Percentiles rank a stretch among this genome's conserved stretches.
Evolutionary conservation across 768 basidiomycete genomes (phyloP).

Genomic region (Boletus reticuloceps): DNA sequence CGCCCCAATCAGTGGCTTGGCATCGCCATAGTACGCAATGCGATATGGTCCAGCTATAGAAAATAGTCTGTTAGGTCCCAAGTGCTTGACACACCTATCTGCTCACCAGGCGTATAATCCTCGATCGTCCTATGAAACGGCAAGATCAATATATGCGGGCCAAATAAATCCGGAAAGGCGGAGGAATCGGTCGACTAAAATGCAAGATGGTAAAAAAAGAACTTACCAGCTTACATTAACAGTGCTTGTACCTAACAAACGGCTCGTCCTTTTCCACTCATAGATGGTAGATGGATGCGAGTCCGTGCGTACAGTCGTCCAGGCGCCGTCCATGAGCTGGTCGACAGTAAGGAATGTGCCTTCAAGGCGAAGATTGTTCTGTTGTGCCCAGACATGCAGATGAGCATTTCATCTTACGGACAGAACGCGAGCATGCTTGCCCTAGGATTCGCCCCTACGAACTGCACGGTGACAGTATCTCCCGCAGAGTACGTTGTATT

Average conservation of each 20-base stretch:
- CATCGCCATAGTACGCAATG: conserved; percentile 69
- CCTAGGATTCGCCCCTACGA: conserved; percentile 77
- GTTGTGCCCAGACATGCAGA: not conserved
- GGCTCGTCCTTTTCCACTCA: conserved; percentile 59
- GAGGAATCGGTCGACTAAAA: not conserved
- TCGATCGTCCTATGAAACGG: conserved; percentile 55
- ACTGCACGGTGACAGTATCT: conserved; percentile 57
- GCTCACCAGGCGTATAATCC: conserved; percentile 40
- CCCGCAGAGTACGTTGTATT: conserved; percentile 50
- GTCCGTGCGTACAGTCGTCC: conserved; percentile 63
- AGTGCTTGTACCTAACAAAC: conserved; percentile 57
- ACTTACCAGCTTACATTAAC: conserved; percentile 64
- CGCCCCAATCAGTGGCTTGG: conserved; percentile 63
- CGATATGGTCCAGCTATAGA: conserved; percentile 65
- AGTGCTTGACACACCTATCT: not conserved
- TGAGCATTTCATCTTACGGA: not conserved
- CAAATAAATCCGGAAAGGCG: conserved; percentile 5
- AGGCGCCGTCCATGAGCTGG: conserved; percentile 43
- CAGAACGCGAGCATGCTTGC: conserved; percentile 36
- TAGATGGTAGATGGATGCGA: conserved; percentile 77
- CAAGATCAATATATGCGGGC: not conserved
- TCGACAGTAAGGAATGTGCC: conserved; percentile 72
- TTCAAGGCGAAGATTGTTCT: conserved; percentile 79
- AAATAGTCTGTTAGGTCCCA: not conserved
- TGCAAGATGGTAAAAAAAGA: not conserved